Evolutionary conservation across 164 flowering plant genomes (phyloP).

Genomic region (Santalum album): DNA sequence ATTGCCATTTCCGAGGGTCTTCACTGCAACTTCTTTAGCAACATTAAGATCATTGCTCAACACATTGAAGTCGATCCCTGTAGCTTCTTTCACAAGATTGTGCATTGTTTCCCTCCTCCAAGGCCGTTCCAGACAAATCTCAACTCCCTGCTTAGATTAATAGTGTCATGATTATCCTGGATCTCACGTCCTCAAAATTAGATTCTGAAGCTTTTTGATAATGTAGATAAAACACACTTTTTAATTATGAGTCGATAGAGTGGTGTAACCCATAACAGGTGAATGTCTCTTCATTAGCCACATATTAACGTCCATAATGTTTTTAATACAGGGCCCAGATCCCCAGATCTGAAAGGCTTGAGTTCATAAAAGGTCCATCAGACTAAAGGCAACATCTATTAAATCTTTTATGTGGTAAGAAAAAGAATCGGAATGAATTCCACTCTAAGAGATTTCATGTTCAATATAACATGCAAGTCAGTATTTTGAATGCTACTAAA

Average conservation of each 20-base stretch:
- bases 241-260: not conserved
- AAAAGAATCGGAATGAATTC: too few species aligned
- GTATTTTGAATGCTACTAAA: conserved; percentile 1
- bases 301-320: too few species aligned
- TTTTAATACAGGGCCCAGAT: too few species aligned
- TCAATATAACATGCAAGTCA: not conserved
- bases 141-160: conserved; percentile 58
- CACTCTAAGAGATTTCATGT: too few species aligned
- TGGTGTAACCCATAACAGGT: not conserved
- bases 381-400: too few species aligned
- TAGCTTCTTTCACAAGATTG: conserved; percentile 88
- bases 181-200: not conserved
- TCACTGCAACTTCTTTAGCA: conserved; percentile 57
- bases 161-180: conserved; percentile 7
- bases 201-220: not conserved
- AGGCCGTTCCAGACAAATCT: conserved; percentile 75
- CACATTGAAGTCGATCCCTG: conserved; percentile 67
- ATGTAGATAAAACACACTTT: not conserved
- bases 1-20: conserved; percentile 24
- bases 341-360: too few species aligned
- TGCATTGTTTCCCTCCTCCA: conserved; percentile 99
- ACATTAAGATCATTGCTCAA: conserved; percentile 48
- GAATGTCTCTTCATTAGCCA: not conserved
- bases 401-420: too few species aligned
- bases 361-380: too few species aligned